phyloP scores from a whole-genome alignment of 23 red algal genomes.

The Agarophyton chilense region DNA sequence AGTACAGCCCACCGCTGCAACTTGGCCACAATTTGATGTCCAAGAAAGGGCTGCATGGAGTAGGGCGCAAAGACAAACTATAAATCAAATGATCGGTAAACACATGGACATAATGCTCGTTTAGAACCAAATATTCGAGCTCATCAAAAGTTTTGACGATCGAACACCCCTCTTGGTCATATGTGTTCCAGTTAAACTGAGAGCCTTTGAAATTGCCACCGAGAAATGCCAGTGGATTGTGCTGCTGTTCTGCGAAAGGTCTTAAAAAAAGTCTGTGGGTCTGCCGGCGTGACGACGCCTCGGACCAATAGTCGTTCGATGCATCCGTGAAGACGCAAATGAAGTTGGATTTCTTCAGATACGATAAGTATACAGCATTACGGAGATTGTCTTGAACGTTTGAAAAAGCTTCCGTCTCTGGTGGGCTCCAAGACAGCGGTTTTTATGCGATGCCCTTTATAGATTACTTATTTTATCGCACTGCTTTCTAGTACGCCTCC shows the following conservation, averaged over 20 bases:
- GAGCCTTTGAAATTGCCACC: neutral
- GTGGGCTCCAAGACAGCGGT: neutral
- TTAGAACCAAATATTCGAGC: constrained; percentile 12
- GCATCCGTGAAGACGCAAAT: constrained; percentile 14
- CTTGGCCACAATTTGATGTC: constrained; percentile 30
- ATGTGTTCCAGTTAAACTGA: neutral
- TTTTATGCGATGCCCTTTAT: constrained; percentile 14
- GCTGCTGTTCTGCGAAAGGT: neutral
- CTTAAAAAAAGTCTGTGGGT: neutral
- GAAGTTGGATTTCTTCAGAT: neutral
- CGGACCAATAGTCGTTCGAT: neutral
- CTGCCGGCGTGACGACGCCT: neutral
- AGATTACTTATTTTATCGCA: neutral
- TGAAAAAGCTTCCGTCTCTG: neutral
- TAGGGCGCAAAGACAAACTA: constrained; percentile 45
- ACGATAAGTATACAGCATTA: constrained; percentile 10
- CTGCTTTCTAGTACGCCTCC: neutral
- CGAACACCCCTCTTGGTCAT: neutral
- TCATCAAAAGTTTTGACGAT: constrained; percentile 13
- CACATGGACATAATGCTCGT: neutral
- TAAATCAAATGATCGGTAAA: constrained; percentile 42
- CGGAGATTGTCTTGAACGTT: constrained; percentile 20
- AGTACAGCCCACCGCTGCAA: constrained; percentile 54
- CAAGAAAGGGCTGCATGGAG: constrained; percentile 11
- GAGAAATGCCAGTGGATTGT: constrained; percentile 11